Base-by-base conservation (phyloP, 148 eudicot species). In the Vaccinium corymbosum region DNA sequence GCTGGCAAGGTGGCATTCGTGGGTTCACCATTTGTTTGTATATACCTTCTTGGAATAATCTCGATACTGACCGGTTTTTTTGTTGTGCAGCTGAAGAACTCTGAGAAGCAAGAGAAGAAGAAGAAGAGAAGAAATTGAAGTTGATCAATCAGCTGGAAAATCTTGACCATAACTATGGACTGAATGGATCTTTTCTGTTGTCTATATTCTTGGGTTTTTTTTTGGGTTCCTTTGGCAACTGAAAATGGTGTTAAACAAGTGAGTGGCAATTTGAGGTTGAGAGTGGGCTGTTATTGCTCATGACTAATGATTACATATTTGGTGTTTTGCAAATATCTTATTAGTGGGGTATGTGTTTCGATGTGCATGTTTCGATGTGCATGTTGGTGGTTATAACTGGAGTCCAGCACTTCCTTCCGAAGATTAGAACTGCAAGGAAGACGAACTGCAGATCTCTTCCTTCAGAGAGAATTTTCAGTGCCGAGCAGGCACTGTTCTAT, bases 41-140 rank as follows among this genome's bases (percentile, higher is more conserved):
- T 13, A 0, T 46, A n/a, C 22, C n/a, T 11, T 71, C 7, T 7
- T 8, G 0, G 17, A 0, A 35, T 22, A 71, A 0, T 42, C 4
- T 7, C 29, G 2, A 29, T 9, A 53, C 11, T 25, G 66, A 20
- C 25, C 7, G 25, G 9, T 29, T 15, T 51, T 59, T 50, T 77
- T 9, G 29, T 64, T 53, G 61, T 87, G 91, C 94, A 95, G 98
- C 73, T 92, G 84, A 92, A 90, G 90, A 93, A 95, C 87, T 82
- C 83, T 1, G 94, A 92, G 57, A 93, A 90, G 90, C 86, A 93
- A 49, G 82, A 86, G 88, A 91, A 93, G 88, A 91, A 93, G 94
- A 95, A 88, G 92, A 95, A 87, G 89, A 94, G 87, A 84, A 90
- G 91, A 71, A 76, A 83, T 55, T 90, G 59, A 85, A 84, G 46